Percentiles rank a stretch among this genome's conserved stretches.
phyloP scores from a whole-genome alignment of 2,329 filamentous ascomycete species.

The Periconia sp. region DNA sequence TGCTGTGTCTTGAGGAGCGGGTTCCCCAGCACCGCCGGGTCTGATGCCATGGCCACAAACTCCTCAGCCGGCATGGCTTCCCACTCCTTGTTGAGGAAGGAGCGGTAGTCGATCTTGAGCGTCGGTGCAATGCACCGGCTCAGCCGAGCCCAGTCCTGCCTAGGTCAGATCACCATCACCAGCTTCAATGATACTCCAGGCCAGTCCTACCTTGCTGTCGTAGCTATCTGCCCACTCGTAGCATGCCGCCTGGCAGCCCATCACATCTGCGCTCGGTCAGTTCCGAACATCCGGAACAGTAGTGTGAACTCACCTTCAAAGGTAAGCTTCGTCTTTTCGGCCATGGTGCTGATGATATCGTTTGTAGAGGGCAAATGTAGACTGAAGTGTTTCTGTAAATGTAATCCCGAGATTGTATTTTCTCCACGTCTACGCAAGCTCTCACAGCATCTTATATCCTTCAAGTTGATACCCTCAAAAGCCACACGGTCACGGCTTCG shows the following conservation, averaged over 20 bases:
- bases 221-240: conserved; percentile 72
- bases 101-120: conserved; percentile 71
- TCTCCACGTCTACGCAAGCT: no score
- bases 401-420: no score
- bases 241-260: conserved; percentile 56
- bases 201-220: conserved; percentile 60
- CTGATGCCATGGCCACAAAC: conserved; percentile 60
- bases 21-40: conserved; percentile 60
- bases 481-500: conserved; percentile 32
- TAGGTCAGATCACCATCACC: conserved; percentile 15
- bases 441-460: no score
- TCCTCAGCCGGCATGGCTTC: conserved; percentile 62
- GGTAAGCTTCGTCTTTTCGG: conserved; percentile 39
- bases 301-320: conserved; percentile 39
- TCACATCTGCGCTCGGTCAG: conserved; percentile 50
- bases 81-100: conserved; percentile 61
- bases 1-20: conserved; percentile 62
- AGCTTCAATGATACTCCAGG: neutral
- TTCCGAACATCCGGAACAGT: conserved; percentile 1
- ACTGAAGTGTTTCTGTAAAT: no score
- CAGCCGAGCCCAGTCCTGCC: conserved; percentile 67
- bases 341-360: conserved; percentile 27
- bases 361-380: neutral
- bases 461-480: no score
- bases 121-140: conserved; percentile 68